Evolutionary conservation across 2,329 filamentous ascomycete genomes (phyloP).

Genomic region (Periglandula ipomoeae): DNA sequence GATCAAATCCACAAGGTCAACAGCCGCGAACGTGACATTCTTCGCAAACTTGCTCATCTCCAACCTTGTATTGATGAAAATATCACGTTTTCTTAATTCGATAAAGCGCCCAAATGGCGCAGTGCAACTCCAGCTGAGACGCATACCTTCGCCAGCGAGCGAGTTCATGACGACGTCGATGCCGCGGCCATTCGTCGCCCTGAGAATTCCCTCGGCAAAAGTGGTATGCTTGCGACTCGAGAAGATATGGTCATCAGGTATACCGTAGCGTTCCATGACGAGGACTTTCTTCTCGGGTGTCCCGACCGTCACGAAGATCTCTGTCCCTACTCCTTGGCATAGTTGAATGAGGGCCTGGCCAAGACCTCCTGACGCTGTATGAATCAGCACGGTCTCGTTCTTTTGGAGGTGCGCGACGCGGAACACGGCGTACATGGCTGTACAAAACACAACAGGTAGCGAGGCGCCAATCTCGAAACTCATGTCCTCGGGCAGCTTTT

Average conservation of each 20-base stretch:
- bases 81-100: slow-evolving; percentile 20
- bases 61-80: slow-evolving; percentile 19
- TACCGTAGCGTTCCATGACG: slow-evolving; percentile 12
- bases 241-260: slow-evolving; percentile 13
- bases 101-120: slow-evolving; percentile 22
- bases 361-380: slow-evolving; percentile 14
- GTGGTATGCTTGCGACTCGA: neutral
- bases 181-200: slow-evolving; percentile 3
- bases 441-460: neutral
- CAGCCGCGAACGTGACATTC: neutral
- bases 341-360: slow-evolving; percentile 8
- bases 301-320: slow-evolving; percentile 20
- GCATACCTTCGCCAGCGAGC: slow-evolving; percentile 9
- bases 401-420: slow-evolving; percentile 16
- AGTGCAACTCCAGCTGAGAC: slow-evolving; percentile 18
- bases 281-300: slow-evolving; percentile 17
- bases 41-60: slow-evolving; percentile 15
- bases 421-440: neutral
- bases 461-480: neutral
- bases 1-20: slow-evolving; percentile 4
- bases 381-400: slow-evolving; percentile 22
- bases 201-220: neutral
- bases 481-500: neutral
- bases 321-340: slow-evolving; percentile 3
- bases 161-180: slow-evolving; percentile 8